Evolutionary conservation across 2,329 filamentous ascomycete species (phyloP).

Genomic region (Whalleya microplaca): DNA sequence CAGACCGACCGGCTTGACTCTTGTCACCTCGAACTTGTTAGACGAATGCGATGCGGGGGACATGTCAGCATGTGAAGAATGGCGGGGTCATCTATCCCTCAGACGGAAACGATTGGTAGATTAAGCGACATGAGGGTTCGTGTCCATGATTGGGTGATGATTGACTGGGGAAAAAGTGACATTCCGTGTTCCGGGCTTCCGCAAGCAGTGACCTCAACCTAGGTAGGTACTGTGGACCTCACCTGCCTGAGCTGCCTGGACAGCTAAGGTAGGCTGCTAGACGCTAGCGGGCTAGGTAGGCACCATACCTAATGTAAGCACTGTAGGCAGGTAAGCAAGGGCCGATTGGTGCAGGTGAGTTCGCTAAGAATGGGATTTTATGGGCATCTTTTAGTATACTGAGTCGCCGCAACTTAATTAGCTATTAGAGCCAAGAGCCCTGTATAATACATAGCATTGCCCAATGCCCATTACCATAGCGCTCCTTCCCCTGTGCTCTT

Average conservation of each 20-base stretch:
- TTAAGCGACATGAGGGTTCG: not conserved
- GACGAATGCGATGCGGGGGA: not conserved
- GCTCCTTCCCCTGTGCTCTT: no score
- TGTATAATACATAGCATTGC: no score
- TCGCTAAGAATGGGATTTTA: no score
- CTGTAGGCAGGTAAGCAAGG: not conserved
- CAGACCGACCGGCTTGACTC: not conserved
- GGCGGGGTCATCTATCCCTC: not conserved
- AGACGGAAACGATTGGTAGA: not conserved
- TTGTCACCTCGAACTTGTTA: not conserved
- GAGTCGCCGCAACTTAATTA: no score
- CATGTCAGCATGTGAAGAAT: not conserved
- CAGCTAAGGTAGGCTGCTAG: no score
- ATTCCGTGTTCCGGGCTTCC: slow-evolving; percentile 21
- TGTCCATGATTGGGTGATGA: not conserved
- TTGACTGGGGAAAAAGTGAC: slow-evolving; percentile 13
- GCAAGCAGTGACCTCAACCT: not conserved
- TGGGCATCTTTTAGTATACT: no score
- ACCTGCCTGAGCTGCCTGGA: not conserved
- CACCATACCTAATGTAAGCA: no score
- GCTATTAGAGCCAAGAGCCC: no score
- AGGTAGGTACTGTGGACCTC: not conserved
- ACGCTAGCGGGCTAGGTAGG: no score
- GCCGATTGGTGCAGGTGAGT: no score
- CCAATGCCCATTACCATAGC: no score